Evolutionary conservation across 176 grass and related monocot genomes (phyloP), one percentile per base, ranked within the genome.

Genomic region (Poa annua): DNA sequence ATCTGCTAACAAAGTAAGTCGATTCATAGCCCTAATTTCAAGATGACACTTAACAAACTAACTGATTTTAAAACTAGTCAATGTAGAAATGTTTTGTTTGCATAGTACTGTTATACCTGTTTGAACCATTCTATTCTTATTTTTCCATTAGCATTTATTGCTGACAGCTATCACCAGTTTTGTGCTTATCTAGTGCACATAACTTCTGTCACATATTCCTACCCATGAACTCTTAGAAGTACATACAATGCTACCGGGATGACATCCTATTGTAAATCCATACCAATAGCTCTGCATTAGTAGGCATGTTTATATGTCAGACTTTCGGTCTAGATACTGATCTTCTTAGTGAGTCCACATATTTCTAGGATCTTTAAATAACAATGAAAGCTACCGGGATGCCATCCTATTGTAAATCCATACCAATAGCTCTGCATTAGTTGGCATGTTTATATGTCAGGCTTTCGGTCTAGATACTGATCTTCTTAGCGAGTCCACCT

Each of bases 1-100:
- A 36, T 93, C 96, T 81, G 91, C 93, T 50, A 96, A 92, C 77
- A 99, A 99, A 90, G 96, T 99, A 83, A 75, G 80, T 42, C 19
- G 63, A 59, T 59, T 70, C 75, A 39, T 82, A 64, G 44, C 38
- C 63, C 6, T 86, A 55, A 34, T 55, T n/a, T 54, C 60, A 34
- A 85, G 21, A 25, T 78, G 26, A 61, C 91, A 76, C 14, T 71
- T n/a, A 69, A 68, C 65, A 52, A 50, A 49, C 14, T n/a, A 11
- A 11, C 81, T 66, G 20, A 17, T 20, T 59, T 35, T 75, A 48
- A 32, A 61, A 14, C 47, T 76, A 25, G 14, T 65, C 35, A 22
- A 67, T 84, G 63, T 21, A 72, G 33, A 22, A 73, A 4, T 41
- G 41, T 65, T 78, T 82, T 80, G 4, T 73, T 3, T 68, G 26